phyloP scores from a whole-genome alignment of 805 yeast genomes.

The Jamesozyma gamospora region DNA sequence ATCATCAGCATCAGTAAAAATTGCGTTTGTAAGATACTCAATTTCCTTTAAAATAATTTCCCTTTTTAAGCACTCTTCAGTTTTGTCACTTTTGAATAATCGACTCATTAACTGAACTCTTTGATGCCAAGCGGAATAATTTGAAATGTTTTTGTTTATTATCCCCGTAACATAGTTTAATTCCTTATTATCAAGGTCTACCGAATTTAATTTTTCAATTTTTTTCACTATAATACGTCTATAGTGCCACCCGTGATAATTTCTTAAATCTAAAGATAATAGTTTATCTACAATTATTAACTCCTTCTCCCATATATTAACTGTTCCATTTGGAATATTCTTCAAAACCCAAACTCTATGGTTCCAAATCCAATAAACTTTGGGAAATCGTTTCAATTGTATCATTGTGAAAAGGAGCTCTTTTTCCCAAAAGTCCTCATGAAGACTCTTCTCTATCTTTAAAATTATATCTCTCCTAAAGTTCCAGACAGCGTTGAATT shows the following conservation, averaged over 20 bases:
- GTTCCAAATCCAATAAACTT: conserved; percentile 95
- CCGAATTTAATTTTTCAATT: conserved; percentile 15
- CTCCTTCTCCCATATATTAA: conserved; percentile 57
- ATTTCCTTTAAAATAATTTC: conserved; percentile 47
- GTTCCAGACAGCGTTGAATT: conserved; percentile 85
- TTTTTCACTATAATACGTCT: conserved; percentile 57
- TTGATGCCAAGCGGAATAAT: conserved; percentile 94
- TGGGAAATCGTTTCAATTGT: conserved; percentile 60
- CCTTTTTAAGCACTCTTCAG: conserved; percentile 12
- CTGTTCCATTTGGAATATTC: conserved; percentile 35
- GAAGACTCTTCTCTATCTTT: conserved; percentile 14
- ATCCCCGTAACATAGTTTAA: conserved; percentile 67
- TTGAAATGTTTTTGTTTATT: conserved; percentile 77
- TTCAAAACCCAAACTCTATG: conserved; percentile 79
- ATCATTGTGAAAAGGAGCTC: conserved; percentile 56
- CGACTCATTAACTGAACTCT: conserved; percentile 58
- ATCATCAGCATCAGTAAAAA: conserved; percentile 88
- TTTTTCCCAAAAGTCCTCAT: conserved; percentile 30
- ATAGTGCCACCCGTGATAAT: conserved; percentile 95
- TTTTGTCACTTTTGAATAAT: conserved; percentile 30
- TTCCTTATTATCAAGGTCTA: conserved; percentile 39
- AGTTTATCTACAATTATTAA: conserved; percentile 58
- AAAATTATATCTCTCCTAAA: conserved; percentile 63
- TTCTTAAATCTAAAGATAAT: conserved; percentile 65
- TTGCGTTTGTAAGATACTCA: conserved; percentile 64